A percentile compares a stretch with the other conserved stretches of the same genome.
Evolutionary conservation across 345 rosid genomes (phyloP).

Genomic region (Cardamine resedifolia): DNA sequence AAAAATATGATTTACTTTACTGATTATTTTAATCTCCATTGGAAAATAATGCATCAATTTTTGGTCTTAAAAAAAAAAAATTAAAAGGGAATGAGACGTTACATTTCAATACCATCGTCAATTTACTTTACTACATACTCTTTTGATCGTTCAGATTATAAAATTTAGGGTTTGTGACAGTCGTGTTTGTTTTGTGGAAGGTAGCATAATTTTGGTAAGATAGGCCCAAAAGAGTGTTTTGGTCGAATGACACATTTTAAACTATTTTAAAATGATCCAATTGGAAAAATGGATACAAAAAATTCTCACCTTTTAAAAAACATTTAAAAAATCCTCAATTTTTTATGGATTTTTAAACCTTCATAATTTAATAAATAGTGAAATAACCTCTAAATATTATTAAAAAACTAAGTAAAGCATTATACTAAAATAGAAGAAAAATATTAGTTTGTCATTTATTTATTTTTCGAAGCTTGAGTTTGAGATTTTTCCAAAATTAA

Average conservation of each 20-base stretch:
- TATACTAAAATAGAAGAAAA: too few species aligned
- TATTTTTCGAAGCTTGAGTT: too few species aligned
- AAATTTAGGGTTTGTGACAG: conserved; percentile 17
- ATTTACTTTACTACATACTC: not conserved
- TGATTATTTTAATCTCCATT: not conserved
- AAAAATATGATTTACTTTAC: not conserved
- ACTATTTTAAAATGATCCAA: not conserved
- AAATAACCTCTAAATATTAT: too few species aligned
- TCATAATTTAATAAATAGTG: too few species aligned
- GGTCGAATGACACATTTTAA: not conserved
- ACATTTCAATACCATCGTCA: not conserved
- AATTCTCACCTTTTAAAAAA: too few species aligned
- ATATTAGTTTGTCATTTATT: too few species aligned
- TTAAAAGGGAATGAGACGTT: not conserved
- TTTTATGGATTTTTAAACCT: too few species aligned
- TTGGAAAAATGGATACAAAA: too few species aligned
- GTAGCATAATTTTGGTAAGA: conserved; percentile 19
- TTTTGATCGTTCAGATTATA: not conserved
- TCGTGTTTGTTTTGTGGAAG: conserved; percentile 8
- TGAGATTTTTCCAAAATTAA: too few species aligned
- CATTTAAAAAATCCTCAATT: too few species aligned
- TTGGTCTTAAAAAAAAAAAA: not conserved
- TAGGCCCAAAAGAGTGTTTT: conserved; percentile 19
- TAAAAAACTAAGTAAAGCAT: too few species aligned
- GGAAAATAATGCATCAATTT: not conserved